Percentiles rank a stretch among this genome's conserved stretches.
phyloP scores from a whole-genome alignment of 1,284 basidiomycete species.

The Apiotrichum mycotoxinovorans region DNA sequence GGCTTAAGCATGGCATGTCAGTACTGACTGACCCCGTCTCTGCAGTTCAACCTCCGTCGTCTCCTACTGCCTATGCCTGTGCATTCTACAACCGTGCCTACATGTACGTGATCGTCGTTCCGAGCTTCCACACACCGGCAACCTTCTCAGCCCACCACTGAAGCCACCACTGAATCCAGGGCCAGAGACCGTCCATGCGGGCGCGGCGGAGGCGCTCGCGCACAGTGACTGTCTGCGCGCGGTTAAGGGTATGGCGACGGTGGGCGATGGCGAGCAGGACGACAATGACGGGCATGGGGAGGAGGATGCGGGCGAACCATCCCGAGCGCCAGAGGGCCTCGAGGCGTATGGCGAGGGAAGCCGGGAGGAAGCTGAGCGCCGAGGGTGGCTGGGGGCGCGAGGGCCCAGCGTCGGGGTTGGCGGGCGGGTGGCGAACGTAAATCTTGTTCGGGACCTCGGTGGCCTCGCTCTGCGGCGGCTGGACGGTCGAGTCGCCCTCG shows the following conservation, averaged over 20 bases:
- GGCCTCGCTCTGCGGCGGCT: conserved; percentile 8
- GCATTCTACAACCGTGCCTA: conserved; percentile 12
- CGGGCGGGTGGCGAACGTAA: conserved; percentile 3
- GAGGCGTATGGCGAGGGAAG: conserved; percentile 6
- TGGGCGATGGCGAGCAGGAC: conserved; percentile 9
- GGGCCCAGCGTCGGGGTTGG: conserved; percentile 3
- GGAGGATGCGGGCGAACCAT: conserved; percentile 6
- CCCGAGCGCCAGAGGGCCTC: conserved; percentile 13
- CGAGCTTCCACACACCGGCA: conserved; percentile 42
- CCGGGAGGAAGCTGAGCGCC: conserved; percentile 10
- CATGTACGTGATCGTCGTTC: conserved; percentile 46
- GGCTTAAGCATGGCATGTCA: no score
- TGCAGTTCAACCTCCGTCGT: no score
- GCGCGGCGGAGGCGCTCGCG: conserved; percentile 16
- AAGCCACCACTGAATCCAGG: conserved; percentile 34
- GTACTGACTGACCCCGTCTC: no score
- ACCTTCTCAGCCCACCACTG: conserved; percentile 42
- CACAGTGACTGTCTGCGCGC: conserved; percentile 4
- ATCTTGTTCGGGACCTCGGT: conserved; percentile 10
- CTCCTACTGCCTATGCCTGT: neutral
- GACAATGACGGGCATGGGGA: conserved; percentile 14
- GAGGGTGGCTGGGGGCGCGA: neutral
- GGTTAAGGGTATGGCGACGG: conserved; percentile 8
- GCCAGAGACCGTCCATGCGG: conserved; percentile 11
- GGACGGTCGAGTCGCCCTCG: conserved; percentile 12